Evolutionary conservation across 352 stramenopile genomes (phyloP).

Genomic region (Globisporangium orthogonon): DNA sequence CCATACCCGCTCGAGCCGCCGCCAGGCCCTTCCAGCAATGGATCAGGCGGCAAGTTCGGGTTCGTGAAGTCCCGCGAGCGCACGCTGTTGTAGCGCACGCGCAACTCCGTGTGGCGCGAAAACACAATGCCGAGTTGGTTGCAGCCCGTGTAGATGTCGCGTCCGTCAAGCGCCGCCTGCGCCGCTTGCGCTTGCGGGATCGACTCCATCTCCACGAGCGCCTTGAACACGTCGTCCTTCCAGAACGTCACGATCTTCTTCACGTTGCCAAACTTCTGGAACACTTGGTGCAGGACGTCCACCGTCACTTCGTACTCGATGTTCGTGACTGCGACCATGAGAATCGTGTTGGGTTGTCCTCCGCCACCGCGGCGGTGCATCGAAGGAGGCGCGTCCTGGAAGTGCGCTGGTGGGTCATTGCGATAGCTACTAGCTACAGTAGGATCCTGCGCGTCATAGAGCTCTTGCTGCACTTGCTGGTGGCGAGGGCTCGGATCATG

Average conservation of each 20-base stretch:
- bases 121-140: constrained; percentile 80
- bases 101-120: constrained; percentile 59
- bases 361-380: constrained; percentile 22
- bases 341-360: constrained; percentile 50
- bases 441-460: not conserved
- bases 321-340: constrained; percentile 76
- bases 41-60: constrained; percentile 48
- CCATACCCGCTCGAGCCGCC: not conserved
- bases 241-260: constrained; percentile 80
- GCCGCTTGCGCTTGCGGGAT: constrained; percentile 65
- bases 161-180: constrained; percentile 61
- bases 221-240: constrained; percentile 79
- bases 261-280: constrained; percentile 82
- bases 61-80: constrained; percentile 71
- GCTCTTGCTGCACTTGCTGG: constrained; percentile 18
- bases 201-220: constrained; percentile 76
- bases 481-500: constrained; percentile 13
- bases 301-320: constrained; percentile 82
- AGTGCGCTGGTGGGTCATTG: constrained; percentile 1
- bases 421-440: constrained; percentile 1
- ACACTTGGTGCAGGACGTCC: constrained; percentile 77
- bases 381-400: not conserved
- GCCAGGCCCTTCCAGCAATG: constrained; percentile 3
- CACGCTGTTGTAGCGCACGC: constrained; percentile 75
- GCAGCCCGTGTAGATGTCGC: constrained; percentile 84